Percentiles rank a stretch among this genome's conserved stretches.
Evolutionary conservation across 306 rosid genomes (phyloP).

Genomic region (Macrotyloma uniflorum): DNA sequence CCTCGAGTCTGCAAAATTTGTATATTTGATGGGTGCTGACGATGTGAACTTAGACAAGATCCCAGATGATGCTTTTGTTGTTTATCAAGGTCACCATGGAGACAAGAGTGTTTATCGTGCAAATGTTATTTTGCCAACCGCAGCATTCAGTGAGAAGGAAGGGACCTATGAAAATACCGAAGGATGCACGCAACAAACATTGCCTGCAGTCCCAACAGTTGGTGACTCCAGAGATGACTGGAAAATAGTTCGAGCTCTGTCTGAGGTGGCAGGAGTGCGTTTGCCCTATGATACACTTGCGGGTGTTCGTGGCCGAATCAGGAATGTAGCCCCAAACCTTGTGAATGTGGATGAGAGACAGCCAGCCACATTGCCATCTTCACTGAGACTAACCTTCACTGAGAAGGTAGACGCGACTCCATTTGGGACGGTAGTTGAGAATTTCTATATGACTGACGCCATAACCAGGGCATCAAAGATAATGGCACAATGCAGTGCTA

Average conservation of each 20-base stretch:
- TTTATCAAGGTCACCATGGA: slow-evolving; percentile 98
- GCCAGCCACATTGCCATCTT: slow-evolving; percentile 71
- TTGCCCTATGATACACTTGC: slow-evolving; percentile 79
- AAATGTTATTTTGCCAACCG: slow-evolving; percentile 78
- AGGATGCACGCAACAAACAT: slow-evolving; percentile 86
- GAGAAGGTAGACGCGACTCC: slow-evolving; percentile 56
- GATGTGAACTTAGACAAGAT: slow-evolving; percentile 72
- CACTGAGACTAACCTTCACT: slow-evolving; percentile 63
- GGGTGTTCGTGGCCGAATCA: slow-evolving; percentile 69
- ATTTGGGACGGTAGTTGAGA: slow-evolving; percentile 67
- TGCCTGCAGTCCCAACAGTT: slow-evolving; percentile 97
- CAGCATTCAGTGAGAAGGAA: slow-evolving; percentile 98
- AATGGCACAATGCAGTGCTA: slow-evolving; percentile 98
- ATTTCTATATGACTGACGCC: slow-evolving; percentile 97
- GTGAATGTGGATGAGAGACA: slow-evolving; percentile 76
- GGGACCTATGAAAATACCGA: slow-evolving; percentile 92
- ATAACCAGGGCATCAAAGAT: slow-evolving; percentile 98
- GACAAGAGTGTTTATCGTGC: slow-evolving; percentile 91
- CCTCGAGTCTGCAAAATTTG: slow-evolving; percentile 82
- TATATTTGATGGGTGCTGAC: slow-evolving; percentile 98
- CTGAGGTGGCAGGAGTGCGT: slow-evolving; percentile 77
- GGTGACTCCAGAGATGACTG: slow-evolving; percentile 99
- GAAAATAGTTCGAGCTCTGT: slow-evolving; percentile 91
- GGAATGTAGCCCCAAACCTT: slow-evolving; percentile 88
- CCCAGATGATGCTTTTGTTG: slow-evolving; percentile 87